Evolutionary conservation across 352 stramenopile species (phyloP), one percentile per base, ranked within the genome.

Genomic region (Phytophthora macrochlamydospora): DNA sequence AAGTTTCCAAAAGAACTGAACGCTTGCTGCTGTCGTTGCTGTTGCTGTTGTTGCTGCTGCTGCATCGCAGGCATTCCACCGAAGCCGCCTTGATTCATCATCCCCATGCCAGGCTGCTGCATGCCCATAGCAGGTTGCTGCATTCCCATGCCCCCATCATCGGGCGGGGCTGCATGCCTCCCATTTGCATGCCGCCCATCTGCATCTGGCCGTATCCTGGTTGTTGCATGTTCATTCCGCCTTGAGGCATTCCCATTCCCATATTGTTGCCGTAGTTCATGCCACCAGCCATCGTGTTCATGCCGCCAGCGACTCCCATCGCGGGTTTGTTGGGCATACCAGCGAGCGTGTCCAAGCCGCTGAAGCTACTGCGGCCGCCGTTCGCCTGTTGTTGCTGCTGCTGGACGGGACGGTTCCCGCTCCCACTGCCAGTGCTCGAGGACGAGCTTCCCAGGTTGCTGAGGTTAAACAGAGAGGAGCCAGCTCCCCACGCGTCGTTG

Each of bases 391-490:
- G 30, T 55, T 71, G 49, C 64, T 76, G 37, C 30, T 35, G 24
- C 65, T 71, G 38, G 14, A 12, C 43, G 29, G 14, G 43, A 29
- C 43, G 43, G 14, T 49, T 49, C 7, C 12, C 43, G 18, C 56
- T 67, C 9, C 53, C 51, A 46, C 28, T 44, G 35, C 49, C 59
- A 11, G 60, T 59, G 6, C 59, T 66, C 3, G 56, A 62, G 0
- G 40, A 70, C 5, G 77, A 79, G 12, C 61, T 67, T 30, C 63
- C 73, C 48, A 94, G 63, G 61, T 94, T 94, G 66, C 79, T 92
- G n/a, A 94, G 69, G 57, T 94, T 75, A 13, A 93, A 90, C 12
- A 94, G 65, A 48, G 78, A 89, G 0, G 86, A 94, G 7, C 86
- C 86, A 67, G 86, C 86, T 49, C 18, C 86, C 86, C 86, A 94